Percentiles rank a stretch among this genome's conserved stretches.
phyloP scores from a whole-genome alignment of 2,329 filamentous ascomycete species.

The Apiospora koreana region DNA sequence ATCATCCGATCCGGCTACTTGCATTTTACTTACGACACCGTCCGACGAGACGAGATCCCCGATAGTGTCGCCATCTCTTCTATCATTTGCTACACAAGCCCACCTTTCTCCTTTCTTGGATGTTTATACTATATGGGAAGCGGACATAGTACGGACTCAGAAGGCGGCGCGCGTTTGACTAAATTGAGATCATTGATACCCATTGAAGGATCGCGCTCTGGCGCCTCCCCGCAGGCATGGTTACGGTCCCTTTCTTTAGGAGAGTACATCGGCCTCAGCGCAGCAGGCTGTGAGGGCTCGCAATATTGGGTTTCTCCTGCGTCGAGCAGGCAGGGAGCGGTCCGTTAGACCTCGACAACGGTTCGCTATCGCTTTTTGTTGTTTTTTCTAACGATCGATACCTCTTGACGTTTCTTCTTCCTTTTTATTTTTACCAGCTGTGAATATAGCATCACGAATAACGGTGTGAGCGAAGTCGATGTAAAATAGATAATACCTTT shows the following conservation, averaged over 20 bases:
- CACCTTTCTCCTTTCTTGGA: neutral
- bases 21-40: neutral
- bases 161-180: neutral
- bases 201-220: neutral
- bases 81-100: neutral
- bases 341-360: neutral
- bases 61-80: neutral
- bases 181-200: conserved; percentile 9
- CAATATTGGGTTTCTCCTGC: neutral
- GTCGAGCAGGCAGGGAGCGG: neutral
- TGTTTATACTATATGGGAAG: conserved; percentile 8
- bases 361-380: neutral
- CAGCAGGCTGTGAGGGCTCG: neutral
- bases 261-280: neutral
- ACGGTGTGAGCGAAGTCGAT: conserved; percentile 7
- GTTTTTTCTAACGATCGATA: conserved; percentile 11
- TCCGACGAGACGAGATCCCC: neutral
- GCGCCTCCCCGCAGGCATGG: neutral
- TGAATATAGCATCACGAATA: conserved; percentile 6
- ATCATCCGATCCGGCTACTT: neutral
- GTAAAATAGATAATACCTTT: conserved; percentile 8
- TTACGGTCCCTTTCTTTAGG: neutral
- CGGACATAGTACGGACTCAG: neutral
- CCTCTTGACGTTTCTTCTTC: conserved; percentile 7
- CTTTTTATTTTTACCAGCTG: neutral